Base-by-base conservation (phyloP, 805 yeast species). In the Candida railenensis region DNA sequence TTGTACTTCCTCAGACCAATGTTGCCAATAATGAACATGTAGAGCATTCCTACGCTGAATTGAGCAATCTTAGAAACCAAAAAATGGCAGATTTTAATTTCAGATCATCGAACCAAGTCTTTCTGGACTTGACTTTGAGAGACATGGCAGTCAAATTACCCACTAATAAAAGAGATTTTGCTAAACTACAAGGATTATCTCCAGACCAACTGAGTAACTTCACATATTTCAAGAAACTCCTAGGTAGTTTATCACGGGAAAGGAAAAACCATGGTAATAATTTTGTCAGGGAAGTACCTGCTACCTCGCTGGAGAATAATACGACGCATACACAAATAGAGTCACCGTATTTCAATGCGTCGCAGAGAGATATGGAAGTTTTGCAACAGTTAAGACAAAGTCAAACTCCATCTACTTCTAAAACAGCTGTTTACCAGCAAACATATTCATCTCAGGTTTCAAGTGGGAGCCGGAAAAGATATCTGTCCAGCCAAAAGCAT, bases 131-230 rank as follows among this genome's bases (percentile, higher is more conserved):
- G 2, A 53, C 81, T 0, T 57, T 83, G 47, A 71, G 73, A 48
- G 82, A 80, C 38, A 76, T 84, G 81, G 81, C 87, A 0, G 51
- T 59, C 16, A 68, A 64, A 42, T 65, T 84, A 28, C 89, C 90
- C 1, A 68, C 71, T 2, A 74, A 72, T 14, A 73, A 73, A 39
- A 59, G 55, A 15, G 84, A 73, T 36, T 85, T 70, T 58, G 61
- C 67, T 4, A 59, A 56, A 42, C 53, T 81, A 41, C 60, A 56
- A 0, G 76, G 68, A 3, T 61, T 74, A 16, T 57, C 62, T 22
- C 55, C 61, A 46, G 61, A 63, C 4, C 70, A 63, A 30, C 43
- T 57, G 25, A 57, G 61, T 2, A 56, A 61, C 50, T 79, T 74
- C 53, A 54, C 53, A 36, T 55, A 63, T 48, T 78, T 79, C 59